Base-by-base conservation (phyloP, 2,329 filamentous ascomycete genomes). In the Aspergillus brunneoviolaceus region DNA sequence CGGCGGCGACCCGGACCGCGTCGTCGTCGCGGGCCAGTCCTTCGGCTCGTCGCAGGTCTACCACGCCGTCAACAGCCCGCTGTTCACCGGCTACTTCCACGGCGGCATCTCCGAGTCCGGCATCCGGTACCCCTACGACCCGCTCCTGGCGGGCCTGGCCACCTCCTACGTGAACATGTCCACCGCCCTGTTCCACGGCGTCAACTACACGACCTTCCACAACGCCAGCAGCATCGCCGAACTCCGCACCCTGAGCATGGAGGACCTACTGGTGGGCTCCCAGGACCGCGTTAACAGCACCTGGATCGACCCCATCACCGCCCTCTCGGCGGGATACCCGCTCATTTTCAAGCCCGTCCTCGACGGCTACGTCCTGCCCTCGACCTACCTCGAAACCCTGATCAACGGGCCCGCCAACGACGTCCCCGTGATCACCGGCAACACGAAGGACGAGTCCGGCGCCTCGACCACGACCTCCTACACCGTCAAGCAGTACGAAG, bases 1-100 rank as follows among this genome's bases (percentile, higher is more conserved):
- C 59, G 83, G 83, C 45, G 83, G 83, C 47, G 80, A 85, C 67
- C 74, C 78, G 3, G 72, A 76, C 21, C 74, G 77, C 6, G 78
- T 85, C 25, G 82, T 80, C 1, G 74, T 84, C 14, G 64, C 63
- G 10, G 69, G 69, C 0, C 67, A 71, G 51, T 70, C 67, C 16
- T 67, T 67, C n/a, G 71, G 72, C 10, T 74, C 72, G 9, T 70
- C 70, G 2, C 68, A 68, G 49, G 60, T 68, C 42, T 72, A 74
- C 56, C 72, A 74, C 51, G 67, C 68, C 3, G 64, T 74, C 27
- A 72, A 72, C 59, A 72, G 68, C 23, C 62, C 62, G 21, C 63
- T 74, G 5, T 71, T 71, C 62, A 68, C 60, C 27, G 70, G 71
- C 1, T 68, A 69, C 42, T 70, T 73, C 65, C 65, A 68, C n/a